Evolutionary conservation across 176 grass and related monocot species (phyloP).

Genomic region (Aegilops tauschii): DNA sequence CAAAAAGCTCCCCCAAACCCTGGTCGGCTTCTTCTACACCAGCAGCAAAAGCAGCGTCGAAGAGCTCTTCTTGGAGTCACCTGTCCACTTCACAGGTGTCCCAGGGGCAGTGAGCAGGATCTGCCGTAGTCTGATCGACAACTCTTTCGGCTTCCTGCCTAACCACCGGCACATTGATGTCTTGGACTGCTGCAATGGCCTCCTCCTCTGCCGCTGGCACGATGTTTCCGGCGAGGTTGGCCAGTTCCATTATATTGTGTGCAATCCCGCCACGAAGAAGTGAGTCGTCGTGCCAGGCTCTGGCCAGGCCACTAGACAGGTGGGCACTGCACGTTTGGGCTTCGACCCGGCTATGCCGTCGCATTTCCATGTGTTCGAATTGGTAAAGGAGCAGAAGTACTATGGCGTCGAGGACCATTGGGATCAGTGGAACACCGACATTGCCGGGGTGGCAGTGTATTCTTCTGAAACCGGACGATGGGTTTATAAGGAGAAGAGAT

Average conservation of each 20-base stretch:
- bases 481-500: background rate
- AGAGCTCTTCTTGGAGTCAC: background rate
- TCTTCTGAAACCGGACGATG: background rate
- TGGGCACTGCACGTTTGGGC: background rate
- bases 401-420: background rate
- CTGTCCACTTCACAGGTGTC: background rate
- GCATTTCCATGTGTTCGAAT: background rate
- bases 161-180: background rate
- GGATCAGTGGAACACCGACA: no score
- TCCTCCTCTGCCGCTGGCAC: background rate
- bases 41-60: no score
- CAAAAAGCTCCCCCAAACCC: background rate
- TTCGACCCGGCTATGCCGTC: background rate
- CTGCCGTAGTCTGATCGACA: background rate
- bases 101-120: no score
- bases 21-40: background rate
- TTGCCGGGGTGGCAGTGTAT: background rate
- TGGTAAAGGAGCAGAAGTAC: background rate
- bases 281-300: background rate
- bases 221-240: background rate
- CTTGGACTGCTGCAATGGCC: background rate
- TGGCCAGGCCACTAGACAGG: background rate
- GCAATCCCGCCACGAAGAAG: background rate
- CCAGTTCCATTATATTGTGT: background rate
- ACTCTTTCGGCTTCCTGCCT: background rate